Evolutionary conservation across 805 yeast genomes (phyloP).

Genomic region (Starmerella floricola): DNA sequence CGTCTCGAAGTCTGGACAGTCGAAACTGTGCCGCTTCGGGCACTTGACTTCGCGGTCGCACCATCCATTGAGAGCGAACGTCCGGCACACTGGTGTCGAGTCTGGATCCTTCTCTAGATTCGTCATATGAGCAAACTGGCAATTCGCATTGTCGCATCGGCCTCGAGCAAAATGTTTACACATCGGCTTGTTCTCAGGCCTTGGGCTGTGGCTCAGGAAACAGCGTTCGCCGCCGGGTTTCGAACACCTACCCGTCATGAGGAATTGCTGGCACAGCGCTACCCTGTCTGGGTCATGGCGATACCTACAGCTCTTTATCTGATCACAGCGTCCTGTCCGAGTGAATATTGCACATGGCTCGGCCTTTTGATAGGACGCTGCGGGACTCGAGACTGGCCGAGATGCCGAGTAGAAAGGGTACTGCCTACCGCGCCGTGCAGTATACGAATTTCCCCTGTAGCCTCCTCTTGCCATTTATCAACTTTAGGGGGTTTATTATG

Average conservation of each 20-base stretch:
- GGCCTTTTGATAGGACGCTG: not conserved
- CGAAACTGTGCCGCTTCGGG: constrained; percentile 42
- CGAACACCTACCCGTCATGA: constrained; percentile 37
- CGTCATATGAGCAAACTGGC: constrained; percentile 41
- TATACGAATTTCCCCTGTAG: too few relatives aligned
- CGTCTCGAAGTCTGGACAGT: constrained; percentile 63
- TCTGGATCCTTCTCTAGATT: constrained; percentile 28
- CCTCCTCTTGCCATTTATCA: too few relatives aligned
- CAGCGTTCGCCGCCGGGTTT: constrained; percentile 34
- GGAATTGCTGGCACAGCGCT: constrained; percentile 42
- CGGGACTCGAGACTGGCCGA: not conserved
- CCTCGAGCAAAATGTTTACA: constrained; percentile 44
- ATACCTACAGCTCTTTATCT: constrained; percentile 42
- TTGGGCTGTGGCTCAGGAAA: constrained; percentile 43
- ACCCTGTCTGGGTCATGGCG: constrained; percentile 41
- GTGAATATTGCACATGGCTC: constrained; percentile 26
- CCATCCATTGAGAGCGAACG: constrained; percentile 56
- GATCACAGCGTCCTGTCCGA: constrained; percentile 40
- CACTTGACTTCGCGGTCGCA: constrained; percentile 53
- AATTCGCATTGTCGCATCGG: constrained; percentile 37
- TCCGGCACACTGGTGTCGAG: constrained; percentile 43
- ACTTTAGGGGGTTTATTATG: too few relatives aligned
- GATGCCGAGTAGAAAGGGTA: not conserved
- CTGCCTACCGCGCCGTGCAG: not conserved
- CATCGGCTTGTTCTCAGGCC: constrained; percentile 47